These are phyloP conservation scores for Sporothrix phasma DNA, from an alignment of 2,329 filamentous ascomycete genomes.

Conservation along the genomic window DNA sequence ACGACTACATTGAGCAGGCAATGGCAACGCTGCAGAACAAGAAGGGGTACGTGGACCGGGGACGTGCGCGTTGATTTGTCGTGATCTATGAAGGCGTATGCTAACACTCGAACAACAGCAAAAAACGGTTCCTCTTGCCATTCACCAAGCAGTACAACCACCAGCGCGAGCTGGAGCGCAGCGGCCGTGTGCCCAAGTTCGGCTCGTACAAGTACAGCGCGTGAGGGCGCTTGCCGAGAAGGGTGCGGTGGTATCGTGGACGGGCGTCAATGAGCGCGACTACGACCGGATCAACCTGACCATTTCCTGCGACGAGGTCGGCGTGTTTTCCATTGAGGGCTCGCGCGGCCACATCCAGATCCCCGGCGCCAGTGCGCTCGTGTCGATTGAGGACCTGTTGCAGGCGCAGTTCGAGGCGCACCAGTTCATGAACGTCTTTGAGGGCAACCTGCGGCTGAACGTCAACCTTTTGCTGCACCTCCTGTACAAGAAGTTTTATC, in stretches of 20 bases:
- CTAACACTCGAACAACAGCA: constrained; percentile 35
- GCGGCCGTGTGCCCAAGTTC: constrained; percentile 90
- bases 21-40: constrained; percentile 96
- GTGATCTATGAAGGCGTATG: background rate
- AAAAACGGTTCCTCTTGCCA: constrained; percentile 86
- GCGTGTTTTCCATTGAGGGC: constrained; percentile 86
- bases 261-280: constrained; percentile 68
- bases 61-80: too few species aligned
- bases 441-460: constrained; percentile 75
- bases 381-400: constrained; percentile 85
- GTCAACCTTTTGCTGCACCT: constrained; percentile 95
- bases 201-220: constrained; percentile 93
- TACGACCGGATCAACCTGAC: constrained; percentile 92
- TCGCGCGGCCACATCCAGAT: constrained; percentile 90
- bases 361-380: constrained; percentile 77
- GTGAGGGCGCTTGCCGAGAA: constrained; percentile 82
- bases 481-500: constrained; percentile 98
- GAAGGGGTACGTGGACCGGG: constrained; percentile 54
- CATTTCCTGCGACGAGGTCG: constrained; percentile 87
- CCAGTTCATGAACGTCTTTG: constrained; percentile 92
- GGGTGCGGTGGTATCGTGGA: constrained; percentile 88
- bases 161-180: constrained; percentile 86
- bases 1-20: constrained; percentile 97
- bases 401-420: constrained; percentile 96
- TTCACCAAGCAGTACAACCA: constrained; percentile 99